These are phyloP conservation scores for Geranium incanum DNA, from an alignment of 441 rosid species.

Conservation along the genomic window DNA sequence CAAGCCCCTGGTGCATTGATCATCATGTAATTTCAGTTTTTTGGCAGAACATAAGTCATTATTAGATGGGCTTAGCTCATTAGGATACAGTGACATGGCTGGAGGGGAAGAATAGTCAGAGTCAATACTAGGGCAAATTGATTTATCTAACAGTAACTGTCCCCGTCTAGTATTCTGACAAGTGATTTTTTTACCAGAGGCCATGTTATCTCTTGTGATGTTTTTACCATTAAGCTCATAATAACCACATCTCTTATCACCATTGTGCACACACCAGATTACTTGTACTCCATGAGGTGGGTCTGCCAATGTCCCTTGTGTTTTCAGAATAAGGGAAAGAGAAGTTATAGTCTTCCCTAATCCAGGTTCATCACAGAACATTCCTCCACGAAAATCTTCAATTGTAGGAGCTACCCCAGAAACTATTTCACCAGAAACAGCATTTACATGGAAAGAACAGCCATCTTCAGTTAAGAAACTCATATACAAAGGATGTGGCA, in stretches of 20 bases:
- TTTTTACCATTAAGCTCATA: conserved; percentile 57
- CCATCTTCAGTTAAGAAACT: conserved; percentile 66
- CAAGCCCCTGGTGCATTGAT: conserved; percentile 48
- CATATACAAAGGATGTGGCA: conserved; percentile 64
- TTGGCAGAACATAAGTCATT: conserved; percentile 26
- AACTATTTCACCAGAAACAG: conserved; percentile 63
- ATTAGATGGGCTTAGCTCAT: conserved; percentile 31
- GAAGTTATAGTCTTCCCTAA: conserved; percentile 92
- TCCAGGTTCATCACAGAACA: conserved; percentile 99
- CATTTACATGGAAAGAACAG: conserved; percentile 46
- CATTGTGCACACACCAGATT: conserved; percentile 61
- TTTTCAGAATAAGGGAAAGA: conserved; percentile 78
- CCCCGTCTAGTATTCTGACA: conserved; percentile 36
- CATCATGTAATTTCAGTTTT: conserved; percentile 23
- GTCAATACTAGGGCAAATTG: conserved; percentile 25
- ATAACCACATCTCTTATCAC: conserved; percentile 61
- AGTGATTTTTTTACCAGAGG: conserved; percentile 35
- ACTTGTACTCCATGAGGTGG: conserved; percentile 65
- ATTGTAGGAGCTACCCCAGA: conserved; percentile 53
- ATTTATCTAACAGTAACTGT: conserved; percentile 34
- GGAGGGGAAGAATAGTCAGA: conserved; percentile 35
- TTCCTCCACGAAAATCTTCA: conserved; percentile 79
- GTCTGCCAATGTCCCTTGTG: conserved; percentile 70
- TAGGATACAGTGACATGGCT: conserved; percentile 37
- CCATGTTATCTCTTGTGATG: conserved; percentile 27